phyloP scores from a whole-genome alignment of 208 protist species.

The Leishmania lainsoni region DNA sequence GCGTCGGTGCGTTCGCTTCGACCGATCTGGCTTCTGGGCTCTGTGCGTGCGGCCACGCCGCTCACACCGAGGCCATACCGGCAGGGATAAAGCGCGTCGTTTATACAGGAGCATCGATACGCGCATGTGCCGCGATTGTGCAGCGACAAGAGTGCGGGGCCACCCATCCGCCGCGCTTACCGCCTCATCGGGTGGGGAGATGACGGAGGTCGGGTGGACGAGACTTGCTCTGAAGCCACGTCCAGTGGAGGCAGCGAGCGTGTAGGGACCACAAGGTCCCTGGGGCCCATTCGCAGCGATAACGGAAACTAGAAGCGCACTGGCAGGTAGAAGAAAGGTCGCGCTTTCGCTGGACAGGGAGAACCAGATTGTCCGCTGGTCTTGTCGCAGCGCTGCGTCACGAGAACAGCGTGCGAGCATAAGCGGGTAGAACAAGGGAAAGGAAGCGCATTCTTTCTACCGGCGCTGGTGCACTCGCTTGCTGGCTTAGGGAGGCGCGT shows the following conservation, averaged over 20 bases:
- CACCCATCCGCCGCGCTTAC: background rate
- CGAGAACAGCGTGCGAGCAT: background rate
- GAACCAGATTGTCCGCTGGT: background rate
- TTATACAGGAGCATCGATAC: background rate
- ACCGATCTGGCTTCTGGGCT: background rate
- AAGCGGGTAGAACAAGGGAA: background rate
- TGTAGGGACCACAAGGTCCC: background rate
- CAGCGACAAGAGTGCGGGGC: background rate
- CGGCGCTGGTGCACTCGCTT: background rate
- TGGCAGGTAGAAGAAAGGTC: background rate
- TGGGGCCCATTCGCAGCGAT: background rate
- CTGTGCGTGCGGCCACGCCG: background rate
- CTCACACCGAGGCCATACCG: background rate
- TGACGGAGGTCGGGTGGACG: background rate
- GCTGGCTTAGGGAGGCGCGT: background rate
- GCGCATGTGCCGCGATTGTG: background rate
- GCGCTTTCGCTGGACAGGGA: background rate
- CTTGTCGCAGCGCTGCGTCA: background rate
- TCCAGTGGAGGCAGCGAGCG: background rate
- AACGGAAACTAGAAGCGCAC: background rate
- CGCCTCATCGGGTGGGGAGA: background rate
- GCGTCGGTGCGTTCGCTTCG: background rate
- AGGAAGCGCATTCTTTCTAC: background rate
- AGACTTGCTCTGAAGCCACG: background rate
- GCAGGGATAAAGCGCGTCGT: background rate